These are phyloP conservation scores for Blastocystis sp. DNA, from an alignment of 352 stramenopile species.

Conservation along the genomic window DNA sequence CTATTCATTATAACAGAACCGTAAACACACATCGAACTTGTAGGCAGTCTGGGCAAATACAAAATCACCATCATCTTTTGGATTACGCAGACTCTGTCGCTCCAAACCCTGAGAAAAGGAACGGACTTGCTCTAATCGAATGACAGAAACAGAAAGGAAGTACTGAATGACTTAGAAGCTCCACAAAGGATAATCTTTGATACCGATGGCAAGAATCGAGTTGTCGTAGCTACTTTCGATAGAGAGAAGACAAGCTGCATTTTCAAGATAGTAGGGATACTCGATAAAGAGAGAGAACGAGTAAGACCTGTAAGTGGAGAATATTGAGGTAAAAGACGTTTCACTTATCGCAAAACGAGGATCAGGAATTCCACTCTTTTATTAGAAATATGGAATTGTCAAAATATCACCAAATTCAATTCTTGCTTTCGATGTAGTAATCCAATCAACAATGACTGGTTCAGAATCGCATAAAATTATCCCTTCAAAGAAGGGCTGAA, in stretches of 20 bases:
- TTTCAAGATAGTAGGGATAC: not conserved
- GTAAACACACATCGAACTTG: conserved; percentile 40
- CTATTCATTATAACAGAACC: not conserved
- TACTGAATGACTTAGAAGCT: not conserved
- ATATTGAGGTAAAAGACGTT: too few species aligned
- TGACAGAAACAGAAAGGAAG: not conserved
- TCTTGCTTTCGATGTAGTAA: too few species aligned
- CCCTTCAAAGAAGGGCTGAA: too few species aligned
- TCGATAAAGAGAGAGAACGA: conserved; percentile 20
- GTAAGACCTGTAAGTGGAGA: not conserved
- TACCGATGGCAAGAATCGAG: not conserved
- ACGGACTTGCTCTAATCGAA: not conserved
- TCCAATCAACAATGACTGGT: too few species aligned
- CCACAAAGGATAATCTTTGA: not conserved
- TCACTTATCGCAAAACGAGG: too few species aligned
- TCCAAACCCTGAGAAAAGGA: conserved; percentile 3
- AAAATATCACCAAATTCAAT: too few species aligned
- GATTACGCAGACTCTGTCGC: not conserved
- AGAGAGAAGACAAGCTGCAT: conserved; percentile 16
- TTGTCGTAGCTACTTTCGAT: not conserved
- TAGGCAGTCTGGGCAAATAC: conserved; percentile 53
- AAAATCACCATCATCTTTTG: conserved; percentile 25
- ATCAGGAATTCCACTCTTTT: too few species aligned
- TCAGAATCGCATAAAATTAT: too few species aligned
- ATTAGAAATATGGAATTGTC: too few species aligned